These are phyloP conservation scores for Fusarium mexicanum DNA, from an alignment of 2,329 filamentous ascomycete species.

Conservation along the genomic window DNA sequence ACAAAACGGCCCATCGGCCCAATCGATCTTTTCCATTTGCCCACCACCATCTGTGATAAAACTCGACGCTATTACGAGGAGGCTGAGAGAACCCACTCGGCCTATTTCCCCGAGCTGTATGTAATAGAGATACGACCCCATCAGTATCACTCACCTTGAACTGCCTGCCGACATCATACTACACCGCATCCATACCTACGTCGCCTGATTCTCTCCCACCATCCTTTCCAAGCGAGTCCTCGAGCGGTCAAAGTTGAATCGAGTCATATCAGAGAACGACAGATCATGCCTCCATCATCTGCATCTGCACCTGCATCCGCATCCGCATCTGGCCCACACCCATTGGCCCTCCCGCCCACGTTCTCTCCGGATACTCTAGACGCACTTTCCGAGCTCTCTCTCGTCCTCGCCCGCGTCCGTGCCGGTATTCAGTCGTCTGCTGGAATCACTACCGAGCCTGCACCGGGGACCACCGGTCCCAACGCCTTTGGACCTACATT, in stretches of 20 bases:
- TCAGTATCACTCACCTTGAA: neutral
- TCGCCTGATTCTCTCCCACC: conserved; percentile 22
- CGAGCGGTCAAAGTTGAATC: conserved; percentile 11
- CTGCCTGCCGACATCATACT: conserved; percentile 9
- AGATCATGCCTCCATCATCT: conserved; percentile 45
- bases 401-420: conserved; percentile 79
- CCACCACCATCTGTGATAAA: conserved; percentile 22
- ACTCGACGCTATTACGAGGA: conserved; percentile 33
- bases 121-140: neutral
- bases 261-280: conserved; percentile 14
- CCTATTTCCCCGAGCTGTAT: conserved; percentile 25
- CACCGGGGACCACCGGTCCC: conserved; percentile 48
- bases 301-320: conserved; percentile 27
- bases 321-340: conserved; percentile 46
- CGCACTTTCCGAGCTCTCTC: conserved; percentile 82
- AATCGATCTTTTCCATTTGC: conserved; percentile 37
- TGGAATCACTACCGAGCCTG: conserved; percentile 52
- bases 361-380: conserved; percentile 87
- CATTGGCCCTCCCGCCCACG: conserved; percentile 66
- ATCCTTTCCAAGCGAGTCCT: conserved; percentile 7
- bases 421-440: conserved; percentile 55
- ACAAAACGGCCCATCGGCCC: conserved; percentile 36
- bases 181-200: conserved; percentile 27
- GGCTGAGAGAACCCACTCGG: conserved; percentile 33
- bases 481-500: conserved; percentile 51